These are phyloP conservation scores for Venturia carpophila DNA, from an alignment of 2,329 filamentous ascomycete species.

Conservation along the genomic window DNA sequence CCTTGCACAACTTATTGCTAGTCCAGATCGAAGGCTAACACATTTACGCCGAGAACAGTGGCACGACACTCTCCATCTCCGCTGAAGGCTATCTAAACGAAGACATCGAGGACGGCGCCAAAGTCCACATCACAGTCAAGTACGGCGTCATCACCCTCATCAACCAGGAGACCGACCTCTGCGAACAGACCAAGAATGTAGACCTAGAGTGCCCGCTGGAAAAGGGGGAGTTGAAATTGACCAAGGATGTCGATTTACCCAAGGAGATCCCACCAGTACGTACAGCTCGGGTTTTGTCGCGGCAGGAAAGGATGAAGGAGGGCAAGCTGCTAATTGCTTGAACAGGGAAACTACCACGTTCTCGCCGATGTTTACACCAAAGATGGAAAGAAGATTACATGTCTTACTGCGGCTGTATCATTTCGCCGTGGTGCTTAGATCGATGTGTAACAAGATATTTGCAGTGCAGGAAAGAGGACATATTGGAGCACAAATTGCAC, in stretches of 20 bases:
- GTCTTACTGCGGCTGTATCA: conserved; percentile 65
- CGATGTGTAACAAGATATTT: not conserved
- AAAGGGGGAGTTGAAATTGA: conserved; percentile 64
- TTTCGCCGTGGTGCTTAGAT: conserved; percentile 43
- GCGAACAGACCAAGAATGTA: conserved; percentile 80
- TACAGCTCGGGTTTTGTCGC: conserved; percentile 22
- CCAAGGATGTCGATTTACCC: conserved; percentile 78
- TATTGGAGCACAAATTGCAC: not conserved
- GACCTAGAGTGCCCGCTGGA: conserved; percentile 84
- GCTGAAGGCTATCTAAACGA: conserved; percentile 69
- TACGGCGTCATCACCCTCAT: conserved; percentile 89
- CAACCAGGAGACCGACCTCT: conserved; percentile 72
- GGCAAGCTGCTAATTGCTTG: conserved; percentile 21
- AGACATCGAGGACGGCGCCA: conserved; percentile 67
- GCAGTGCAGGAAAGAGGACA: not conserved
- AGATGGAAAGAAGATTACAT: conserved; percentile 71
- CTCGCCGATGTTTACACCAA: conserved; percentile 73
- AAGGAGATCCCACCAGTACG: conserved; percentile 80
- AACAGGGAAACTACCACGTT: conserved; percentile 81
- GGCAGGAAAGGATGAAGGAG: not conserved
- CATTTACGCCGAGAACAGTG: conserved; percentile 46
- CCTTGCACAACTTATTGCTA: not conserved
- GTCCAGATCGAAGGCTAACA: not conserved
- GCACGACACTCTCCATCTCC: conserved; percentile 66
- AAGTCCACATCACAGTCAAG: conserved; percentile 78